Base-by-base conservation (phyloP, 163 green algal genomes). In the Chlamydomonas reinhardtii region DNA sequence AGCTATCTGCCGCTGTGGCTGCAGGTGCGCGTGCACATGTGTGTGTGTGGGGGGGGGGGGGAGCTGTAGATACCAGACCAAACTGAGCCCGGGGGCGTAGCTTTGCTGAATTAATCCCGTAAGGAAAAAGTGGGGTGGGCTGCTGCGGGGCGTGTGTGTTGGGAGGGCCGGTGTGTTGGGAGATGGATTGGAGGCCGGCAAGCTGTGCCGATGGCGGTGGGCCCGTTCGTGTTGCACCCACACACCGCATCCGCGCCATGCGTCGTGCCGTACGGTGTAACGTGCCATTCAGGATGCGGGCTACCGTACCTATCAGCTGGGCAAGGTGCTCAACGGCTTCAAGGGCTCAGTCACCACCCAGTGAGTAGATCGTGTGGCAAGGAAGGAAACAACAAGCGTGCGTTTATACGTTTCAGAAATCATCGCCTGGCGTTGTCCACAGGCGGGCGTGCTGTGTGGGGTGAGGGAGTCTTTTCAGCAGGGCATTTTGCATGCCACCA, bases 271-370 rank as follows among this genome's bases (percentile, higher is more conserved):
- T 32, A 32, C 0, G 25, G 62, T 25, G 12, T 22, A 19, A 15
- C 62, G 8, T 15, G 24, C 62, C 25, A 5, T 32, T 4, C 72
- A 77, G 72, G 43, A 6, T 12, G 43, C 72, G 5, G 72, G 72
- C 72, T 77, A 77, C 72, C 14, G 52, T 5, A 77, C 72, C 1
- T 65, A 27, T 29, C 48, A 22, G 43, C 25, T 65, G 43, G 72
- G 72, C 39, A 77, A 77, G 72, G 43, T 29, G 24, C 72, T 77
- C 27, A 77, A 77, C 72, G 72, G 72, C 39, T 77, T 77, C 43
- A 37, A 59, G n/a, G 32, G 11, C 35, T 17, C 9, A 1, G 24
- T 20, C 22, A 24, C 70, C 2, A 9, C 35, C 70, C 56, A 59
- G 70, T 76, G 70, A 76, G 70, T 8, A 3, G 9, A 22, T 0